Evolutionary conservation across 352 stramenopile genomes (phyloP), one percentile per base, ranked within the genome.

Genomic region (Phytopythium helicoides): DNA sequence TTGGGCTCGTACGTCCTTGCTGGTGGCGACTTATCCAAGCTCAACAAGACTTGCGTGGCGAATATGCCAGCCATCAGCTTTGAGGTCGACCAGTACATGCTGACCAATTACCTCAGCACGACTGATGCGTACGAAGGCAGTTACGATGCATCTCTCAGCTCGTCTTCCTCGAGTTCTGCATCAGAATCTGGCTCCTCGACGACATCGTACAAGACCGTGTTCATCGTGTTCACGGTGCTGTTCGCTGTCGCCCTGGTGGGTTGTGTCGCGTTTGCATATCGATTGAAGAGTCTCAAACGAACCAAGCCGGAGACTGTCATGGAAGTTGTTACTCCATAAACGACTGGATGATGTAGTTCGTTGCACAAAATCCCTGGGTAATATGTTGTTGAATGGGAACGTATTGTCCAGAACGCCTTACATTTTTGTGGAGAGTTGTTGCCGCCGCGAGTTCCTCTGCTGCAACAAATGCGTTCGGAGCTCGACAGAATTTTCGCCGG

Each of bases 21-120:
- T 22, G 44, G 45, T 15, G 69, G 75, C 7, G 61, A 81, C 31
- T 41, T 86, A 25, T 25, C 50, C 1, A 42, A 33, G 16, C 33
- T 86, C 16, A 69, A 86, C 58, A 68, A 59, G 16, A 66, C 71
- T 1, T 87, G 76, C 42, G 52, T 84, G 25, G 38, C 23, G 7
- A 16, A 62, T 10, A 64, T 80, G 57, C 56, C 64, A 3, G 34
- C 40, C 9, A 61, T 83, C 33, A 68, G 19, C 44, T 64, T 83
- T 15, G 61, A 47, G 4, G 23, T 70, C 3, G n/a, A 54, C 14
- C 42, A 42, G 21, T 19, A 34, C 6, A 53, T 64, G 15, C 58
- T 60, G 47, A 49, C 62, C 21, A 60, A 51, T 8, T 65, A 71
- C 23, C 56, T 87, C 37, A 73, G 71, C 42, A 71, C 68, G 11